These are phyloP conservation scores for Aspergillus olivimuriae DNA, from an alignment of 495 filamentous ascomycete genomes.

Conservation along the genomic window DNA sequence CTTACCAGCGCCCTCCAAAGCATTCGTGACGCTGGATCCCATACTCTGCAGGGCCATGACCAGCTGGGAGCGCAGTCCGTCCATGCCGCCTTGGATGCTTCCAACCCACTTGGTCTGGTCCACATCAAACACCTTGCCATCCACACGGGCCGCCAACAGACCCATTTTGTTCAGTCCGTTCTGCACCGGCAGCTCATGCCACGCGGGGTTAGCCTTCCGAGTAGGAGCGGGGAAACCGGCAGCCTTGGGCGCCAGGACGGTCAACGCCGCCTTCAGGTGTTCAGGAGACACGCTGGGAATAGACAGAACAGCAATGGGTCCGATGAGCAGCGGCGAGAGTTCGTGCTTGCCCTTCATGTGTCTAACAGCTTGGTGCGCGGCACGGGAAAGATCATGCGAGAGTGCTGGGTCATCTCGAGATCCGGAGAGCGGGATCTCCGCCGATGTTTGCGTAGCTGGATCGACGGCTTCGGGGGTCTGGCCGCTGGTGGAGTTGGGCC, in stretches of 20 bases:
- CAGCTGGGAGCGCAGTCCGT: conserved; percentile 75
- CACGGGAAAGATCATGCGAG: conserved; percentile 69
- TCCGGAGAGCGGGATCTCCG: conserved; percentile 26
- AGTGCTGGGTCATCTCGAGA: conserved; percentile 43
- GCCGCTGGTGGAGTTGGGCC: conserved; percentile 40
- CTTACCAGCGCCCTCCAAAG: conserved; percentile 69
- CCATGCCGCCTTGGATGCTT: conserved; percentile 74
- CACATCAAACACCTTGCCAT: conserved; percentile 75
- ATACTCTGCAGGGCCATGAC: conserved; percentile 69
- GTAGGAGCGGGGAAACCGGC: conserved; percentile 71
- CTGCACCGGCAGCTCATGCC: conserved; percentile 71
- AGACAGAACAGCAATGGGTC: conserved; percentile 72
- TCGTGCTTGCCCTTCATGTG: conserved; percentile 51
- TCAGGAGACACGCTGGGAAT: conserved; percentile 77
- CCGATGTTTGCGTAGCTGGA: conserved; percentile 37
- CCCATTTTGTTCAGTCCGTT: conserved; percentile 78
- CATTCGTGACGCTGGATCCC: conserved; percentile 63
- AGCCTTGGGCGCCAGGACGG: conserved; percentile 63
- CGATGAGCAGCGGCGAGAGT: conserved; percentile 70
- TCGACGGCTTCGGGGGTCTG: conserved; percentile 33
- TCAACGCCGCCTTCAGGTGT: conserved; percentile 72
- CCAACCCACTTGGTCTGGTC: conserved; percentile 78
- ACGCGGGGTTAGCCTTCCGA: conserved; percentile 66
- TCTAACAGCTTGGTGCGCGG: conserved; percentile 56
- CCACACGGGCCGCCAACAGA: conserved; percentile 76